These are phyloP conservation scores for Chlorella vulgaris DNA, from an alignment of 139 green algal genomes.

Conservation along the genomic window DNA sequence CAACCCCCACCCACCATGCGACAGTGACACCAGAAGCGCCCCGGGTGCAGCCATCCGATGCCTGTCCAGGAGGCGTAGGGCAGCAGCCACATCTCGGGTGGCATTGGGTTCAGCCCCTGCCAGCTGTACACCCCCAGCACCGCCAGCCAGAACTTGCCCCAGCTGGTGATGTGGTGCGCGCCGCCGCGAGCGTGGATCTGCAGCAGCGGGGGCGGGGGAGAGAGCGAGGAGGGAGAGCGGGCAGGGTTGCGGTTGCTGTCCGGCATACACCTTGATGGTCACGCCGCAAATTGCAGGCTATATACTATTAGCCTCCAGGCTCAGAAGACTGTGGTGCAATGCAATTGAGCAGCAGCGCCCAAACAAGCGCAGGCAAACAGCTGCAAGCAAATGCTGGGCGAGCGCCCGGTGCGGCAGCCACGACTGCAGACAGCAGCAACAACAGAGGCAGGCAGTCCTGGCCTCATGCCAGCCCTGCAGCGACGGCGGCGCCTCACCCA, in stretches of 20 bases:
- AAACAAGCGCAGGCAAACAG: too few species aligned
- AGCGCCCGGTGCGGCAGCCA: background rate
- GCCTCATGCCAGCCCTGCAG: too few species aligned
- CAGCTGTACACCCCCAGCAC: conserved; percentile 94
- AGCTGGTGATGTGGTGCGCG: conserved; percentile 85
- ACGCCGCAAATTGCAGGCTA: too few species aligned
- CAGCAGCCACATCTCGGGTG: conserved; percentile 98
- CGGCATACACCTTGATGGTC: too few species aligned
- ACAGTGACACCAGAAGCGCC: conserved; percentile 99
- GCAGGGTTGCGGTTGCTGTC: too few species aligned
- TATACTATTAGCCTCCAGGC: too few species aligned
- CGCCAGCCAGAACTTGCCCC: conserved; percentile 99
- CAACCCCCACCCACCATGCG: conserved; percentile 83
- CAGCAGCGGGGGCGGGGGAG: background rate
- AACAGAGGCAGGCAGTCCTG: background rate
- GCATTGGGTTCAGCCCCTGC: conserved; percentile 91
- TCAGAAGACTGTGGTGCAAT: too few species aligned
- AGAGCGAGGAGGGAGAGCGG: background rate
- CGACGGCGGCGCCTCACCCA: conserved; percentile 86
- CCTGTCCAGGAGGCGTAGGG: conserved; percentile 84
- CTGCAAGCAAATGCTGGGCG: too few species aligned
- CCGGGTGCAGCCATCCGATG: conserved; percentile 85
- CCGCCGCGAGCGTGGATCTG: conserved; percentile 91
- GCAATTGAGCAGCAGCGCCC: too few species aligned
- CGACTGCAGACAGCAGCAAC: background rate